phyloP scores from a whole-genome alignment of 78 protist species.

The Pirum gemmata region DNA sequence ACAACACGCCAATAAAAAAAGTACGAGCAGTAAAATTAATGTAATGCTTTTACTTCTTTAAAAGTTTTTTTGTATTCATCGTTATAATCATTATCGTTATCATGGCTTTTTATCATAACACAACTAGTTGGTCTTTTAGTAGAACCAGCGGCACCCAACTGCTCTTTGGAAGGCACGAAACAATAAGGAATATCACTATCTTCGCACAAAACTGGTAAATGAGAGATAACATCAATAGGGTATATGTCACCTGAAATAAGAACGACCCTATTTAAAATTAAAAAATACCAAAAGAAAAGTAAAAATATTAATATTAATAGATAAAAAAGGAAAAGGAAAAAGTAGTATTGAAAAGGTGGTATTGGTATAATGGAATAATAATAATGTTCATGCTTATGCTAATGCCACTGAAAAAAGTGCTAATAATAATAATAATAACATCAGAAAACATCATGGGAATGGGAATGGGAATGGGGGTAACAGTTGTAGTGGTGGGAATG shows the following conservation, averaged over 20 bases:
- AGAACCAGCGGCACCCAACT: constrained; percentile 81
- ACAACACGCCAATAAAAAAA: no score
- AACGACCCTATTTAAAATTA: constrained; percentile 50
- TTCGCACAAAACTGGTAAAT: constrained; percentile 86
- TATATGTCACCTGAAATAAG: constrained; percentile 88
- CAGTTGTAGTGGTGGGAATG: no score
- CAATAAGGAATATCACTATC: constrained; percentile 71
- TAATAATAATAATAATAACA: no score
- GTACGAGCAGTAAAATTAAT: no score
- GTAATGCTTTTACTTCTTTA: not conserved
- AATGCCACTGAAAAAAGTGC: no score
- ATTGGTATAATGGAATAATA: no score
- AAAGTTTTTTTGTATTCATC: not conserved
- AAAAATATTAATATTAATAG: no score
- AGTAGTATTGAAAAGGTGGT: no score
- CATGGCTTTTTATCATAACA: constrained; percentile 54
- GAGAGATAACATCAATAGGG: constrained; percentile 92
- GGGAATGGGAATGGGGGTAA: no score
- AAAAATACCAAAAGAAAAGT: not conserved
- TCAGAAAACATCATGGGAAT: no score
- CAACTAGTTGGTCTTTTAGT: constrained; percentile 85
- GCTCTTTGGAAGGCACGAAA: constrained; percentile 78
- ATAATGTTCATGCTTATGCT: no score
- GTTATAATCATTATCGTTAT: not conserved
- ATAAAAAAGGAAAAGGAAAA: no score